Evolutionary conservation across 2,329 filamentous ascomycete genomes (phyloP).

Genomic region (Aspergillus aculeatus): DNA sequence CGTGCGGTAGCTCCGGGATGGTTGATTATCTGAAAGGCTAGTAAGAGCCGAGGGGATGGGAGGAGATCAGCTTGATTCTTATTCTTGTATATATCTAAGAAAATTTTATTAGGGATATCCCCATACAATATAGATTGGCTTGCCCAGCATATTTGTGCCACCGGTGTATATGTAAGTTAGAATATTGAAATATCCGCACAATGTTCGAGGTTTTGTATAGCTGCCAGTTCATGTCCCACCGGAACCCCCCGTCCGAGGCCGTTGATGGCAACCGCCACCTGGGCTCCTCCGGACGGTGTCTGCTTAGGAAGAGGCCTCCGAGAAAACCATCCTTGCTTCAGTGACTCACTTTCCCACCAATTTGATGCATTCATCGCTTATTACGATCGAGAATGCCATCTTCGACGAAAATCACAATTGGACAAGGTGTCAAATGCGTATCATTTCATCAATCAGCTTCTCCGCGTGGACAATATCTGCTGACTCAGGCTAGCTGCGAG

Average conservation of each 20-base stretch:
- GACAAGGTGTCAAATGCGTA: neutral
- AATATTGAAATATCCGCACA: too few species aligned
- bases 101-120: neutral
- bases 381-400: neutral
- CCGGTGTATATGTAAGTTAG: neutral
- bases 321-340: neutral
- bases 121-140: neutral
- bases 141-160: neutral
- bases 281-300: neutral
- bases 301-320: neutral
- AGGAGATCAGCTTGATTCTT: neutral
- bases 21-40: neutral
- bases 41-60: neutral
- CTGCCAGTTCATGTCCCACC: neutral
- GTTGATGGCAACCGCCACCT: neutral
- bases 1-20: neutral
- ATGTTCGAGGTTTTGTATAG: too few species aligned
- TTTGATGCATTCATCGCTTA: neutral
- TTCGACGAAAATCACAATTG: neutral
- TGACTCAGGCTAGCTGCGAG: conserved; percentile 3
- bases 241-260: neutral
- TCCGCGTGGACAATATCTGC: neutral
- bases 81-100: conserved; percentile 6
- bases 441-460: neutral
- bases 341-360: neutral